phyloP scores from a whole-genome alignment of 345 rosid genomes.

The Syzygium oleosum region DNA sequence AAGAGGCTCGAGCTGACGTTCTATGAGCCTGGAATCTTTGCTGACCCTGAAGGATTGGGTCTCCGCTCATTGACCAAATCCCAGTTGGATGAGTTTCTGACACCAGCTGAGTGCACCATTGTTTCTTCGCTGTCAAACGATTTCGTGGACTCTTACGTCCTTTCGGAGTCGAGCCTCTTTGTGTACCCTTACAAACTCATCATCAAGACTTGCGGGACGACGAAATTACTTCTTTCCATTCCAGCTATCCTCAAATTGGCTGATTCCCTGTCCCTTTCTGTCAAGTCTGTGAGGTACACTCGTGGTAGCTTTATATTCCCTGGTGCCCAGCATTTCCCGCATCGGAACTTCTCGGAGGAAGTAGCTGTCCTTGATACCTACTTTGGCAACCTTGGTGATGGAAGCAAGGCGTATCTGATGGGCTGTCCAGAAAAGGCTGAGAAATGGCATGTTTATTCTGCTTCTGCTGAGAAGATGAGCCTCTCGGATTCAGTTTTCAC shows the following conservation, averaged over 20 bases:
- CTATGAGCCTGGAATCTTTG: conserved; percentile 60
- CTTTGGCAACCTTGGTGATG: conserved; percentile 47
- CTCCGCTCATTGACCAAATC: conserved; percentile 60
- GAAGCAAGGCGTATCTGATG: conserved; percentile 66
- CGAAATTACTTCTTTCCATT: conserved; percentile 78
- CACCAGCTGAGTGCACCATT: conserved; percentile 82
- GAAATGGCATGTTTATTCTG: conserved; percentile 94
- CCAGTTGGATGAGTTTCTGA: conserved; percentile 68
- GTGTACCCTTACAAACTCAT: conserved; percentile 83
- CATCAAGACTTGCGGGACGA: conserved; percentile 97
- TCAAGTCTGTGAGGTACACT: conserved; percentile 65
- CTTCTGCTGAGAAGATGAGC: conserved; percentile 25
- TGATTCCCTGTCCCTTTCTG: conserved; percentile 46
- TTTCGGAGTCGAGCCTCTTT: conserved; percentile 96
- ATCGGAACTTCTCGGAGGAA: conserved; percentile 82
- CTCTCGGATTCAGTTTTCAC: conserved; percentile 31
- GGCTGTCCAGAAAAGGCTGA: conserved; percentile 46
- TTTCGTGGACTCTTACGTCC: conserved; percentile 76
- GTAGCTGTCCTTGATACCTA: conserved; percentile 66
- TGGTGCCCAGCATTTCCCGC: conserved; percentile 75
- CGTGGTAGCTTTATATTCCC: conserved; percentile 94
- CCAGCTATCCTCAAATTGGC: conserved; percentile 88
- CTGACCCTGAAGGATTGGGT: conserved; percentile 55
- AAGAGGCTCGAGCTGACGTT: conserved; percentile 81
- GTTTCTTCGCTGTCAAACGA: conserved; percentile 81